Conservation (phyloP, 2,329 filamentous ascomycete genomes). For the Dothideomycetes sp. region DNA sequence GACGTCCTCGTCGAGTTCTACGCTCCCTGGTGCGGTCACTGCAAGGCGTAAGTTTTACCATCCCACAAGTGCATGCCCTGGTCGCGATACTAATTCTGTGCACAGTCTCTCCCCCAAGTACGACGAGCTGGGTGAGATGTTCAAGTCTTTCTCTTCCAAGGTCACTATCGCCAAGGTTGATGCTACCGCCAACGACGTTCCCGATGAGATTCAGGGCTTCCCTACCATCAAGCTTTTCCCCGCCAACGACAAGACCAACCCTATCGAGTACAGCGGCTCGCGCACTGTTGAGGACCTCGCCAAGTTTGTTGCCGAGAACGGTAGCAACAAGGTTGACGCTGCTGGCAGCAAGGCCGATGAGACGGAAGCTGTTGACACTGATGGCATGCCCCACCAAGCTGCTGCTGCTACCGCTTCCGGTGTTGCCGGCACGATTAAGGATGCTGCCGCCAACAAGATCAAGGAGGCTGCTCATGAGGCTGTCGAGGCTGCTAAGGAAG, state of each 20-base stretch:
- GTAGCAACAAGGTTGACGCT: constrained; percentile 70
- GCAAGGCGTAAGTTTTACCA: constrained; percentile 47
- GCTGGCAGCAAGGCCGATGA: constrained; percentile 46
- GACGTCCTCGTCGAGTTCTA: constrained; percentile 98
- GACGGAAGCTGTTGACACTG: constrained; percentile 40
- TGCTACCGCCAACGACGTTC: constrained; percentile 90
- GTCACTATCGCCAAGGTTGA: constrained; percentile 81
- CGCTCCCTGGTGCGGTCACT: constrained; percentile 72
- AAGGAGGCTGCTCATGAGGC: constrained; percentile 25
- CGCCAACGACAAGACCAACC: constrained; percentile 75
- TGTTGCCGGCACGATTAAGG: constrained; percentile 27
- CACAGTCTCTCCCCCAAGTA: constrained; percentile 55
- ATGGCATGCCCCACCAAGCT: constrained; percentile 37
- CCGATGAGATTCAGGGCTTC: constrained; percentile 94
- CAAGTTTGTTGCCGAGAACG: constrained; percentile 89
- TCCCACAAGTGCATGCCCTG: neutral
- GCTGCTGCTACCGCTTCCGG: constrained; percentile 21
- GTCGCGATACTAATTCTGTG: neutral
- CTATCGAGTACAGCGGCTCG: constrained; percentile 77
- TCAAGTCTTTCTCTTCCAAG: constrained; percentile 45
- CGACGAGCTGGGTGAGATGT: constrained; percentile 53
- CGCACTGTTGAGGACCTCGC: constrained; percentile 87
- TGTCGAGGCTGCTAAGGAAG: constrained; percentile 25
- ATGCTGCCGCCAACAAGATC: constrained; percentile 18
- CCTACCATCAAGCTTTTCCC: constrained; percentile 98